A percentile compares a stretch with the other conserved stretches of the same genome.
Evolutionary conservation across 2,329 filamentous ascomycete genomes (phyloP).

Genomic region (Beauveria medogensis): DNA sequence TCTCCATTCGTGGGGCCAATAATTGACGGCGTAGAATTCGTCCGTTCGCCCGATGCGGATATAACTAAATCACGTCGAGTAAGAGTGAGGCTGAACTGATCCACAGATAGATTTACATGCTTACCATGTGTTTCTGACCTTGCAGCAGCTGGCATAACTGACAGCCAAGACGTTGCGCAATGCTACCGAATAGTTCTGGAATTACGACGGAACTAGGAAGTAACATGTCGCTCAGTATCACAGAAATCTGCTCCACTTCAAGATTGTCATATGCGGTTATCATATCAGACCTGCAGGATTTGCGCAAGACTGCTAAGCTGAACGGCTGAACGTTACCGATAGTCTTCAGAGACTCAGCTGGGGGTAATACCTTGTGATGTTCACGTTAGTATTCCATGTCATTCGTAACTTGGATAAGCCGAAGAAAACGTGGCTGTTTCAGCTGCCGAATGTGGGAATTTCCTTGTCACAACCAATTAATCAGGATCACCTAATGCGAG

Average conservation of each 20-base stretch:
- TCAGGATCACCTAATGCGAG: neutral
- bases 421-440: neutral
- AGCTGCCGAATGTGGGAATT: neutral
- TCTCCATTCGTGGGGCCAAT: neutral
- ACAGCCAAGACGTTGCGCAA: neutral
- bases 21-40: neutral
- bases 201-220: neutral
- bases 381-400: neutral
- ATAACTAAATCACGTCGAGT: neutral
- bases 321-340: neutral
- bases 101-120: constrained; percentile 1
- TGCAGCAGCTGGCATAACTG: neutral
- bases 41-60: constrained; percentile 1
- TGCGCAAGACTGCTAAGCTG: neutral
- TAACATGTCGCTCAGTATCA: neutral
- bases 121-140: neutral
- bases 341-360: neutral
- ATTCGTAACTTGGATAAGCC: neutral
- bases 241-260: neutral
- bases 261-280: neutral
- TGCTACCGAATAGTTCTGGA: neutral
- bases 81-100: neutral
- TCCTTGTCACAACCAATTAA: neutral
- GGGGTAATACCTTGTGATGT: neutral
- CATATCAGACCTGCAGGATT: neutral